These are phyloP conservation scores for Thelonectria blattea DNA, from an alignment of 2,329 filamentous ascomycete genomes.

Conservation along the genomic window DNA sequence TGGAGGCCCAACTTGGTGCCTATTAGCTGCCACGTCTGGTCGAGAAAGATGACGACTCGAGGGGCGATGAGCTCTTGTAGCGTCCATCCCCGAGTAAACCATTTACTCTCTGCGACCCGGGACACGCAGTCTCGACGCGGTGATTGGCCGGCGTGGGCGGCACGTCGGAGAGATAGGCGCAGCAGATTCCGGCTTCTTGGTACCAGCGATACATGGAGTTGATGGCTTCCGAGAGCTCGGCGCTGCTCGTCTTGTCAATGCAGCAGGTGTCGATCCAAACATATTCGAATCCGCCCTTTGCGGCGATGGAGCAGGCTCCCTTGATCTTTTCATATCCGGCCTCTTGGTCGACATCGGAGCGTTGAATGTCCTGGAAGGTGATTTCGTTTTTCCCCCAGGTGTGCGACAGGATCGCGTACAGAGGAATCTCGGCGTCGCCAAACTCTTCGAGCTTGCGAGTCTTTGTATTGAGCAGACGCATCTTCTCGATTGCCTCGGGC, in stretches of 20 bases:
- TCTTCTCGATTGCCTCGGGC: neutral
- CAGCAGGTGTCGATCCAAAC: slow-evolving; percentile 32
- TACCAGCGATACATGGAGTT: slow-evolving; percentile 27
- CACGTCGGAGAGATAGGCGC: slow-evolving; percentile 28
- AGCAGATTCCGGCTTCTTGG: slow-evolving; percentile 20
- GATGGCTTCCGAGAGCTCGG: slow-evolving; percentile 16
- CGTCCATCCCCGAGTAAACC: slow-evolving; percentile 31
- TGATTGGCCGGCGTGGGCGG: neutral
- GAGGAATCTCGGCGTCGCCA: slow-evolving; percentile 2
- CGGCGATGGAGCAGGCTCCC: too few relatives aligned
- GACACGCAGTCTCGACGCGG: too few relatives aligned
- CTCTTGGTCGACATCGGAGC: too few relatives aligned
- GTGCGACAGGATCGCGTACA: slow-evolving; percentile 21
- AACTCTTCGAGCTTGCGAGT: slow-evolving; percentile 3
- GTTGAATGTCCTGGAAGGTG: neutral
- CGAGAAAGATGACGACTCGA: slow-evolving; percentile 12
- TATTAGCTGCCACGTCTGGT: slow-evolving; percentile 10
- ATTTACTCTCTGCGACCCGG: neutral
- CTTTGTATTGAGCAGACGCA: slow-evolving; percentile 17
- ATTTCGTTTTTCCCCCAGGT: slow-evolving; percentile 17
- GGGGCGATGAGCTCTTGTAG: slow-evolving; percentile 28
- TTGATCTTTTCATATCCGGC: too few relatives aligned
- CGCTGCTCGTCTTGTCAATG: slow-evolving; percentile 25
- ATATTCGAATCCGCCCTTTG: neutral
- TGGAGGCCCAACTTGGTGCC: slow-evolving; percentile 10